These are phyloP conservation scores for Neonectria faginata DNA, from an alignment of 2,329 filamentous ascomycete genomes.

Conservation along the genomic window DNA sequence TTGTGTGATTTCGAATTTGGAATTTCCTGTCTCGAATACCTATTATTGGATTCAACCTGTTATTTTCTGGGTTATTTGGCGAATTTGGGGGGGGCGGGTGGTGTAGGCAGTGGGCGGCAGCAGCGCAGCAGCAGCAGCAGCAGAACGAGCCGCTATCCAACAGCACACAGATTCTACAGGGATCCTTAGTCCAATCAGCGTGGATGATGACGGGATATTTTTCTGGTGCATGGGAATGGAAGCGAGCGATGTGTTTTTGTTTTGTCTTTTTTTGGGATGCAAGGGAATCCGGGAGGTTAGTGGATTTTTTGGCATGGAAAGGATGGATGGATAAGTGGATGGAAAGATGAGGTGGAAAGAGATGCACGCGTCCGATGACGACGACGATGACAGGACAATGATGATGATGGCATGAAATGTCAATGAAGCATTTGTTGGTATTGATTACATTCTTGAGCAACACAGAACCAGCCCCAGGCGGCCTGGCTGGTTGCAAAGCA, in stretches of 20 bases:
- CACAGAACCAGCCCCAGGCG: slow-evolving; percentile 39
- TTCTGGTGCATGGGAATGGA: slow-evolving; percentile 33
- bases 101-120: slow-evolving; percentile 31
- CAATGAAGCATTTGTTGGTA: slow-evolving; percentile 41
- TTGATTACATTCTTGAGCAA: slow-evolving; percentile 39
- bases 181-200: slow-evolving; percentile 43
- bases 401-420: slow-evolving; percentile 46
- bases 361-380: slow-evolving; percentile 35
- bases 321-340: slow-evolving; percentile 13
- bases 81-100: slow-evolving; percentile 31
- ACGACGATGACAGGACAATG: slow-evolving; percentile 44
- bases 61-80: slow-evolving; percentile 36
- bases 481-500: slow-evolving; percentile 36
- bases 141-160: slow-evolving; percentile 28
- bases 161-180: slow-evolving; percentile 42
- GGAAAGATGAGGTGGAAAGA: slow-evolving; percentile 35
- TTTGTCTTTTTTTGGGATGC: slow-evolving; percentile 3
- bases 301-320: slow-evolving; percentile 11
- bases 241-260: slow-evolving; percentile 8
- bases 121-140: slow-evolving; percentile 37
- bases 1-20: slow-evolving; percentile 49
- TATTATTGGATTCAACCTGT: slow-evolving; percentile 29
- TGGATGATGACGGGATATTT: slow-evolving; percentile 35
- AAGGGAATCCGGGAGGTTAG: slow-evolving; percentile 3
- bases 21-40: slow-evolving; percentile 44